phyloP scores from a whole-genome alignment of 2,329 filamentous ascomycete species.

The Sphaerulina musiva region DNA sequence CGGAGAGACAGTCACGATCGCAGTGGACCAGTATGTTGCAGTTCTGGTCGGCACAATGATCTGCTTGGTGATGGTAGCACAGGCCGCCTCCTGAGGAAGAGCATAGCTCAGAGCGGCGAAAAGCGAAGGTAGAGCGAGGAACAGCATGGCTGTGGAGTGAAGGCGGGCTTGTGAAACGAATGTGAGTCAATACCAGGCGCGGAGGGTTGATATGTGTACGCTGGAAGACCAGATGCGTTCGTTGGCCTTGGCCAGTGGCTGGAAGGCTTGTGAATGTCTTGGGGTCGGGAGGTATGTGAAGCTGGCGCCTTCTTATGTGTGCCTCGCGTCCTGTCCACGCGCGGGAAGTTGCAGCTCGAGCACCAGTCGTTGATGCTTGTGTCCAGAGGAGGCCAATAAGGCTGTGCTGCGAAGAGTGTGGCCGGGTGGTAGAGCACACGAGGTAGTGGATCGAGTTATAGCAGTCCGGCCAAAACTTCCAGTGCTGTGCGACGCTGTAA shows the following conservation, averaged over 20 bases:
- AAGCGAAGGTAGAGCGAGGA: constrained; percentile 19
- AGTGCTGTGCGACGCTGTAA: neutral
- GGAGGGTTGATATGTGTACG: constrained; percentile 7
- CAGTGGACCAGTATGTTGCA: constrained; percentile 27
- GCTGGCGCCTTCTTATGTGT: constrained; percentile 10
- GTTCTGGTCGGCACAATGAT: constrained; percentile 29
- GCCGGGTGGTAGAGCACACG: neutral
- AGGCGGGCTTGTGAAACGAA: constrained; percentile 13
- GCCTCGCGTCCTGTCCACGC: constrained; percentile 9
- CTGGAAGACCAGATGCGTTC: neutral
- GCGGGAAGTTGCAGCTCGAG: constrained; percentile 5
- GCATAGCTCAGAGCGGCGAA: constrained; percentile 23
- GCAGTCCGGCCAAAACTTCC: neutral
- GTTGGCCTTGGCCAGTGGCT: constrained; percentile 2
- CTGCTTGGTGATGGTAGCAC: constrained; percentile 26
- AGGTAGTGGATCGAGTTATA: constrained; percentile 1
- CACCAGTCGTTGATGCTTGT: neutral
- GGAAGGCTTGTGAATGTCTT: constrained; percentile 3
- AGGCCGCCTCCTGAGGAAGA: constrained; percentile 25
- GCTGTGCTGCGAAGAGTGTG: neutral
- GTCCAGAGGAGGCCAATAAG: neutral
- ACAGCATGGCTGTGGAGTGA: constrained; percentile 20
- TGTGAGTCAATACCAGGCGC: neutral
- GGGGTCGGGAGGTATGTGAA: constrained; percentile 12
- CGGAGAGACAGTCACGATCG: constrained; percentile 23